Base-by-base conservation (phyloP, 2,329 filamentous ascomycete genomes). In the Talaromyces amestolkiae region DNA sequence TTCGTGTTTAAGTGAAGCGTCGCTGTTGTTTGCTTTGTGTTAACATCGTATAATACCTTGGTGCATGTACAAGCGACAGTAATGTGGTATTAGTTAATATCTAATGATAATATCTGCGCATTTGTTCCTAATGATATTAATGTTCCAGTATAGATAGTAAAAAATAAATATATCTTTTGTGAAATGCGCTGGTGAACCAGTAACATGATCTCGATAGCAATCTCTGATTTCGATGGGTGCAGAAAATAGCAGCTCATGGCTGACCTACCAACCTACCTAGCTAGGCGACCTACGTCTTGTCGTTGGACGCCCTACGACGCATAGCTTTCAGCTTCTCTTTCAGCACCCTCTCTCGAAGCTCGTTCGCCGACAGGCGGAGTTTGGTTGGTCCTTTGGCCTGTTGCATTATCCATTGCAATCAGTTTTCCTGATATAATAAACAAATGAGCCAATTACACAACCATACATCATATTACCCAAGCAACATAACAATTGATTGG, bases 281-380 rank as follows among this genome's bases (percentile, higher is more conserved):
- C 47, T 59, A 58, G 49, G 39, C 39, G 27, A 33, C 47, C 31
- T 63, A 33, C 19, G 56, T 49, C 39, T 63, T 59, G 39, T 66
- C 54, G 27, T 53, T 64, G 22, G 61, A 66, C 59, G 70, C 71
- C 63, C 69, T 70, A 60, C 75, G 73, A 53, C 76, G 74, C 68
- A 76, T 71, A 24, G 77, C 77, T 61, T 76, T 73, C 22, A 78
- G 63, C 63, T 72, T 76, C 67, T 79, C 78, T 61, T 73, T 76
- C 9, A 78, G 73, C 22, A 79, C 68, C 65, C 69, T 76, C 69
- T 79, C 76, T 63, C 74, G 76, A 45, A 79, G 68, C 61, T 77
- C 73, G n/a, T 71, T 75, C 43, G 72, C 69, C 27, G 72, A 71
- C 49, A 77, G 69, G 65, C 71, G 72, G 53, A 65, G 47, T 65